phyloP scores from a whole-genome alignment of 2,329 filamentous ascomycete genomes.

The Diaporthe sp. region DNA sequence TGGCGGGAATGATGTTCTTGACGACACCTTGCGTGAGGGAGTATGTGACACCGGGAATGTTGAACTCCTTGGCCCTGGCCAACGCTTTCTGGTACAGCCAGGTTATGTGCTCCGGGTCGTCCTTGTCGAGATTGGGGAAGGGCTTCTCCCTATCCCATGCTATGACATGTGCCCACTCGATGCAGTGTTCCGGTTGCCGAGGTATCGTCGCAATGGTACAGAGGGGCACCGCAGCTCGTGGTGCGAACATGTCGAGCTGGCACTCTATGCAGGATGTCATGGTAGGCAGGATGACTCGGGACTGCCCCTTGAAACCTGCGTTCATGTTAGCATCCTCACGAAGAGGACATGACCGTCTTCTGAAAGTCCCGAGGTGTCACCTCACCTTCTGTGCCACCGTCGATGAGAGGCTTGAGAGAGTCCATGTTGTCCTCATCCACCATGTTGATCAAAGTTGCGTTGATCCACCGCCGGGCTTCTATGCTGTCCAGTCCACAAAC shows the following conservation, averaged over 20 bases:
- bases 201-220: constrained; percentile 97
- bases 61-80: constrained; percentile 84
- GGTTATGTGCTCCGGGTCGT: constrained; percentile 96
- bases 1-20: constrained; percentile 99
- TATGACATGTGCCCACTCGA: constrained; percentile 99
- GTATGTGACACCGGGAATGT: constrained; percentile 93
- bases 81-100: constrained; percentile 93
- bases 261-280: constrained; percentile 98
- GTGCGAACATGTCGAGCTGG: constrained; percentile 97
- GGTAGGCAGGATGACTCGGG: constrained; percentile 89
- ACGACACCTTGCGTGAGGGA: constrained; percentile 96
- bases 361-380: not conserved
- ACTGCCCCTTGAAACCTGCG: constrained; percentile 92
- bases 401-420: constrained; percentile 90
- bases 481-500: constrained; percentile 97
- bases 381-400: constrained; percentile 90
- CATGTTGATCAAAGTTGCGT: constrained; percentile 90
- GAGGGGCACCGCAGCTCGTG: constrained; percentile 94
- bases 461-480: constrained; percentile 98
- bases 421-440: constrained; percentile 86
- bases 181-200: constrained; percentile 95
- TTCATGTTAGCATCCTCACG: constrained; percentile 13
- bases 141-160: constrained; percentile 92
- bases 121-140: constrained; percentile 89
- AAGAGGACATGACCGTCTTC: not conserved